These are phyloP conservation scores for Nemania bipapillata DNA, from an alignment of 2,329 filamentous ascomycete species.

Conservation along the genomic window DNA sequence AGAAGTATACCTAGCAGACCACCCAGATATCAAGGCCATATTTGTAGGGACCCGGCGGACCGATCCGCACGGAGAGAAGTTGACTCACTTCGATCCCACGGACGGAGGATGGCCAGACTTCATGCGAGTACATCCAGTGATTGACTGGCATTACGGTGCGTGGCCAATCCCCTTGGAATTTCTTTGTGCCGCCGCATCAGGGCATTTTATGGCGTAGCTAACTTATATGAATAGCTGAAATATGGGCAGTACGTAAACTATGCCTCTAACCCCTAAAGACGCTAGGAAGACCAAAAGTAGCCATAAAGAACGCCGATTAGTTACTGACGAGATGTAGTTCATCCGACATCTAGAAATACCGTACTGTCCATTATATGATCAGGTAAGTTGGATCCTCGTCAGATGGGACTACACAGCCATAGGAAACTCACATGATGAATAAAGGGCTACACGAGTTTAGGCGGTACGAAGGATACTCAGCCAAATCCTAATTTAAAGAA, in stretches of 20 bases:
- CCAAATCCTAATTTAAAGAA: slow-evolving; percentile 80
- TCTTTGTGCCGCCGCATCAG: not conserved
- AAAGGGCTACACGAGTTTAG: slow-evolving; percentile 87
- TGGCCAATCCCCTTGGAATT: not conserved
- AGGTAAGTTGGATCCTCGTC: slow-evolving; percentile 26
- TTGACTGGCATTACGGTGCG: slow-evolving; percentile 87
- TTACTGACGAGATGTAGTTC: slow-evolving; percentile 64
- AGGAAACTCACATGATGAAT: slow-evolving; percentile 9
- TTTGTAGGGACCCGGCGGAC: slow-evolving; percentile 90
- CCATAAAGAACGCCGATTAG: slow-evolving; percentile 3
- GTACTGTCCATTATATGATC: slow-evolving; percentile 88
- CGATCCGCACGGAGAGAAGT: slow-evolving; percentile 83
- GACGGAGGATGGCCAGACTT: slow-evolving; percentile 91
- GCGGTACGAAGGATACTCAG: slow-evolving; percentile 86
- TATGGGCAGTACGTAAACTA: slow-evolving; percentile 38
- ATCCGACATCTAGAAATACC: slow-evolving; percentile 80
- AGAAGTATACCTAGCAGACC: slow-evolving; percentile 75
- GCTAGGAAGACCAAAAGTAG: not conserved
- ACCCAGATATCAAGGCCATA: slow-evolving; percentile 75
- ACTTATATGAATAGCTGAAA: slow-evolving; percentile 33
- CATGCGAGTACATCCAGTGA: slow-evolving; percentile 92
- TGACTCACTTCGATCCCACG: slow-evolving; percentile 87
- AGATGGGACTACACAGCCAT: not conserved
- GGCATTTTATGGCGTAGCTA: slow-evolving; percentile 22
- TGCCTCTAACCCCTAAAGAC: too few species aligned